Evolutionary conservation across 805 yeast genomes (phyloP), one percentile per base, ranked within the genome.

Genomic region (Metschnikowia reukaufii): DNA sequence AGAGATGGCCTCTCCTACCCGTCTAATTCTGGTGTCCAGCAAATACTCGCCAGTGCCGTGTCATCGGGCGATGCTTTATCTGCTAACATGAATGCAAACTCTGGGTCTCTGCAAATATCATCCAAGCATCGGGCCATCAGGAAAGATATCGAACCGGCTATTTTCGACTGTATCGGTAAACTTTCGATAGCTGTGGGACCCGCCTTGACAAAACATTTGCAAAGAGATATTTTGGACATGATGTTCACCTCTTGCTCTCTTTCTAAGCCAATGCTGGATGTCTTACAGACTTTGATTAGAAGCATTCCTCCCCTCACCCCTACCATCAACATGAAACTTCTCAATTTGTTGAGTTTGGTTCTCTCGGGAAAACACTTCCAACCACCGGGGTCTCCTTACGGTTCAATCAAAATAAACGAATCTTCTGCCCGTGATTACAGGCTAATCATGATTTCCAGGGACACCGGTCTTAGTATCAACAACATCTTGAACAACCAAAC

Each of bases 121-220:
- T 73, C 84, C 6, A 83, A 80, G 57, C 74, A 79, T 27, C 80
- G 82, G 52, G 65, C 74, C 2, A 62, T 68, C 23, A 76, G 91
- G 48, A 84, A 82, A 59, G 90, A 86, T 40, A 82, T 86, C 36
- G 96, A 88, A 54, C 85, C 88, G 0, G 90, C 96, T 1, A 80
- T 92, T 17, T 92, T 91, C 59, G 88, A 86, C 56, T 94, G 98
- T 62, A 76, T 92, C 36, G 88, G 95, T 0, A 86, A 88, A 66
- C 68, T 94, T 31, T 91, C 97, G 0, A 77, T 78, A 20, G 92
- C 98, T 0, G 88, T 92, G 13, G 97, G 97, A 0, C 95, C 96
- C 10, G 96, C 96, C 0, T 72, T 92, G 46, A 88, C 97, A 0
- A 94, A 92, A 60, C 90, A 88, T 62, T 69, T 94, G 45, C 91